Evolutionary conservation across 495 filamentous ascomycete species (phyloP), one percentile per base, ranked within the genome.

Genomic region (Aspergillus leporis): DNA sequence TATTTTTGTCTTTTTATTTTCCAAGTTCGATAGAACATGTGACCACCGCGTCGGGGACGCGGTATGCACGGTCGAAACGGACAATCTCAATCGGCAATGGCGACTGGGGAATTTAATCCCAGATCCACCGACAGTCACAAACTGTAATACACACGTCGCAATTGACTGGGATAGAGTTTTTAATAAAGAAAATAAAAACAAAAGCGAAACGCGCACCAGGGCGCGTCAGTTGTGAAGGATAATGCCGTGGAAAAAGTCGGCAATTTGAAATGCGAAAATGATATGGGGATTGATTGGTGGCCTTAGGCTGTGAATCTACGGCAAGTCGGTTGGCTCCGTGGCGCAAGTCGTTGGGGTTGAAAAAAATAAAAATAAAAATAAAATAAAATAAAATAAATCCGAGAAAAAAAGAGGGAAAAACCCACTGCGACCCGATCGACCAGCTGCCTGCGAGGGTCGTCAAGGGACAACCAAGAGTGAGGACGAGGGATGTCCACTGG

Each of bases 291-390:
- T 45, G 19, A 12, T 22, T 41, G 22, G 31, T 23, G 30, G 58
- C 62, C 62, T 61, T 50, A 60, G 61, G 61, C 57, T 18, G 18
- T 0, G 22, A 62, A 45, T 14, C 25, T 61, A 64, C 62, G 62
- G 62, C 43, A 38, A 31, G 22, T 51, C 25, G 19, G 50, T 22
- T 23, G 52, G 58, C 51, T 55, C 55, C 31, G 54, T 38, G 19
- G 54, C 62, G 62, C 62, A 58, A 19, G 25, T 52, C 34, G 22
- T 47, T 56, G 25, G 53, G 53, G 34, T 9, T 19, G 16, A 12
- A 12, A 9, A 47, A 32, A 32, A n/a, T 32, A 23, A 36, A 45
- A 46, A 22, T 34, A 46, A 56, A 52, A 6, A 52, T 19, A 12
- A 32, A 40, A 23, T 5, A 53, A 47, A 55, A 54, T 51, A 43